Conservation (phyloP, 495 filamentous ascomycete species). For the Hypoxylon fragiforme region DNA sequence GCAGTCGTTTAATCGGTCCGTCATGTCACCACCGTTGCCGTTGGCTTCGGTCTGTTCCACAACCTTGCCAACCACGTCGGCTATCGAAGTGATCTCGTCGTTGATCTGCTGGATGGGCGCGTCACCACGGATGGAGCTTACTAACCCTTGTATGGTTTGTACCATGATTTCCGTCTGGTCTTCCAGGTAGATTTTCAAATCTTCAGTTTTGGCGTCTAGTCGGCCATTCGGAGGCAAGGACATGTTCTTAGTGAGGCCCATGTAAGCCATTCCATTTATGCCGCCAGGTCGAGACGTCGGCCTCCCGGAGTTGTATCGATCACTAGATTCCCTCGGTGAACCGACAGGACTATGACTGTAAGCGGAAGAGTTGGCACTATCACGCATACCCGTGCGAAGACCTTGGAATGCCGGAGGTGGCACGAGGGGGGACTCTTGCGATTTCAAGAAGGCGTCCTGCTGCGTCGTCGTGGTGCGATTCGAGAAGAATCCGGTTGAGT, state of each 20-base stretch:
- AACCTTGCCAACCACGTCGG: slow-evolving; percentile 69
- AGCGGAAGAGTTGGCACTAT: slow-evolving; percentile 55
- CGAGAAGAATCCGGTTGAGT: slow-evolving; percentile 57
- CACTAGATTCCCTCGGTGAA: slow-evolving; percentile 55
- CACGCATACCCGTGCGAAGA: slow-evolving; percentile 42
- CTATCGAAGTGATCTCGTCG: slow-evolving; percentile 71
- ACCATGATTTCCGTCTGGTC: slow-evolving; percentile 81
- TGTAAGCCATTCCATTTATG: slow-evolving; percentile 37
- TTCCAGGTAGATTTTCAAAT: slow-evolving; percentile 79
- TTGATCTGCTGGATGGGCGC: slow-evolving; percentile 66
- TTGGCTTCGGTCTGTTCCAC: slow-evolving; percentile 65
- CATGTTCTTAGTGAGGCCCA: slow-evolving; percentile 43
- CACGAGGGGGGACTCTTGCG: slow-evolving; percentile 37
- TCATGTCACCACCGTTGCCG: slow-evolving; percentile 62
- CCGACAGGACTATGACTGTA: slow-evolving; percentile 60
- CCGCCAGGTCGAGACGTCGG: slow-evolving; percentile 41
- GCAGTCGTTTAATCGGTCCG: slow-evolving; percentile 65
- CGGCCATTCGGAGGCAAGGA: slow-evolving; percentile 40
- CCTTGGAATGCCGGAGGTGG: slow-evolving; percentile 55
- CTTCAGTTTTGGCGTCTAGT: slow-evolving; percentile 62
- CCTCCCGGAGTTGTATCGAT: slow-evolving; percentile 37
- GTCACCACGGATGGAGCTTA: slow-evolving; percentile 75
- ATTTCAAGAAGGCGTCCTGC: slow-evolving; percentile 37
- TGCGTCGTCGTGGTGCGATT: slow-evolving; percentile 43
- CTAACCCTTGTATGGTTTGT: slow-evolving; percentile 78